These are phyloP conservation scores for Cryphonectria carpinicola DNA, from an alignment of 2,329 filamentous ascomycete genomes.

Conservation along the genomic window DNA sequence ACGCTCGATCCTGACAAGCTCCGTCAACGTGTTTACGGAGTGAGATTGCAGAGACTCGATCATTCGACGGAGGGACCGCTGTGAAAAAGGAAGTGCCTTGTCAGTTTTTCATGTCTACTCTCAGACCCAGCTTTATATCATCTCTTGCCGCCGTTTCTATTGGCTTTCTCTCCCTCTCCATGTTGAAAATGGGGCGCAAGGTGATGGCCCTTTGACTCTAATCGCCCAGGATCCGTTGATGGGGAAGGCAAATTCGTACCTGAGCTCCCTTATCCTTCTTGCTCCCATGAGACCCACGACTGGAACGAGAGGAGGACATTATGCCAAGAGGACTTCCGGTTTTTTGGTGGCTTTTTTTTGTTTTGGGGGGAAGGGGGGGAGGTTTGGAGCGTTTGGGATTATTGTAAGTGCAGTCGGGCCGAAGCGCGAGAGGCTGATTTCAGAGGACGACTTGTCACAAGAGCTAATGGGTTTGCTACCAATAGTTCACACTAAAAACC, in stretches of 20 bases:
- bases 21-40: conserved; percentile 73
- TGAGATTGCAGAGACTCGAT: conserved; percentile 67
- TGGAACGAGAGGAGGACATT: conserved; percentile 27
- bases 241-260: conserved; percentile 3
- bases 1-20: conserved; percentile 72
- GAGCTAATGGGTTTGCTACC: background rate
- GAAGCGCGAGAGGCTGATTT: background rate
- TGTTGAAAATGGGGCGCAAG: background rate
- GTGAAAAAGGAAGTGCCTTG: background rate
- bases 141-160: background rate
- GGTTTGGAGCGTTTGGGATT: background rate
- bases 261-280: conserved; percentile 27
- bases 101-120: background rate
- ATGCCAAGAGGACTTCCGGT: background rate
- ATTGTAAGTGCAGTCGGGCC: background rate
- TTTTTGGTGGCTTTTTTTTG: no score
- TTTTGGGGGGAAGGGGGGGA: no score
- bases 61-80: conserved; percentile 52
- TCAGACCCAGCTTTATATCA: background rate
- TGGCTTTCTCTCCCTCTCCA: background rate
- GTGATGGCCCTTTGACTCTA: background rate
- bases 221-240: background rate
- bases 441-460: background rate
- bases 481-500: background rate
- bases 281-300: conserved; percentile 18